Conservation (phyloP, 2,329 filamentous ascomycete genomes). For the Claviceps africana region DNA sequence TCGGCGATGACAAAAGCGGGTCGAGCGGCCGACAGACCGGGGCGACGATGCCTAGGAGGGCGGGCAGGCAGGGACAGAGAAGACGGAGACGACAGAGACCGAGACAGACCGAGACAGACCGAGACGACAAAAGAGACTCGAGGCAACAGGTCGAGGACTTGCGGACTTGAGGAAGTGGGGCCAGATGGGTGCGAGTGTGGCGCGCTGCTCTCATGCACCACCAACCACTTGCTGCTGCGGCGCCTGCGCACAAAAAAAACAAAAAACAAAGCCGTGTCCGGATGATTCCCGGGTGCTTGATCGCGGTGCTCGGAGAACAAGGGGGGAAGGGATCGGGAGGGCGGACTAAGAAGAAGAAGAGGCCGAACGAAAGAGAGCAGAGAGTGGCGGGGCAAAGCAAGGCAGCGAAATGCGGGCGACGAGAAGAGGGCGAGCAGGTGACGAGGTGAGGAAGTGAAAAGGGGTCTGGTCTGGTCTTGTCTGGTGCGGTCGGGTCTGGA, state of each 20-base stretch:
- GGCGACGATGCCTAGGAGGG: background rate
- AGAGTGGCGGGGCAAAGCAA: background rate
- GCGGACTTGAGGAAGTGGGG: background rate
- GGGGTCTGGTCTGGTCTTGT: background rate
- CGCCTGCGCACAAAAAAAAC: background rate
- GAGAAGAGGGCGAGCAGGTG: too few species aligned
- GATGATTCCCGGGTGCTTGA: background rate
- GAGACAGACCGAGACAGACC: background rate
- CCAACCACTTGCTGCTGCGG: too few species aligned
- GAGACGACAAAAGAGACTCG: background rate
- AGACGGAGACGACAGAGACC: background rate
- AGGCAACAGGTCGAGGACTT: background rate
- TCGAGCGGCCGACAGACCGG: background rate
- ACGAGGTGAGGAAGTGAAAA: background rate
- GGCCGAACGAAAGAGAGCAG: background rate
- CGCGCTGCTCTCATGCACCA: background rate
- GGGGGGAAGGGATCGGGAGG: background rate
- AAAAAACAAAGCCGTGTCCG: background rate
- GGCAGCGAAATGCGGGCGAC: too few species aligned
- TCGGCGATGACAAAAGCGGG: constrained; percentile 5
- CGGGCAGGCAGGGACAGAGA: background rate
- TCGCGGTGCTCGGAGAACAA: background rate
- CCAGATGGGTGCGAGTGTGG: background rate
- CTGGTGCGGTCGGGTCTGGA: too few species aligned
- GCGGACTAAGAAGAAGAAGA: background rate